Base-by-base conservation (phyloP, 768 basidiomycete species). In the Psilocybe subaeruginosa region DNA sequence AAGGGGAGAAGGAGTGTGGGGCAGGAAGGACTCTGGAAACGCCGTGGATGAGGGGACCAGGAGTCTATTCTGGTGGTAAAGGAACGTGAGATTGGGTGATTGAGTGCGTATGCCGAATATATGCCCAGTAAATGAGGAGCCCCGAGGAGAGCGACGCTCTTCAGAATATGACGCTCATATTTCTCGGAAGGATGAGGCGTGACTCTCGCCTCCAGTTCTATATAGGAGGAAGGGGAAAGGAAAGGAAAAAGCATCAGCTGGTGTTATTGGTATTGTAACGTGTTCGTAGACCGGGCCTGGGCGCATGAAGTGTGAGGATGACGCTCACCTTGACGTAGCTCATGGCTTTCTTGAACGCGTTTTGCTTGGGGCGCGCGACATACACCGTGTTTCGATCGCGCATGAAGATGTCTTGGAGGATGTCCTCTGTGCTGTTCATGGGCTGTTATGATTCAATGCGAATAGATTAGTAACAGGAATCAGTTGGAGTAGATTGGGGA, bases 381-480 rank as follows among this genome's bases (percentile, higher is more conserved):
- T 64, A 58, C 17, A 61, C 55, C 1, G 63, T 61, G 17, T 61
- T 62, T 14, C 71, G 66, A 58, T 73, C 68, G 39, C 67, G 62
- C 69, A 72, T 73, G 59, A 73, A 68, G 17, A 69, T 71, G 31
- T 73, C 70, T 58, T 76, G 74, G 2, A 76, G 62, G 39, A 74
- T 64, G 47, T 76, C 73, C 60, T 74, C 72, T 39, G 64, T 64
- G 58, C 72, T 74, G 50, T 72, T 72, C 73, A 76, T 76, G 1
- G 74, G 73, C 73, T 76, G 23, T 23, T 23, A 23, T 23, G 23
- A 23, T 23, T 23, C 23, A 23, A 23, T 23, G 23, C 23, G 2
- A 23, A 23, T 23, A 23, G 23, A 23, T 23, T 23, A 23, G 23
- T 23, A 23, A 23, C 23, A 23, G 23, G 23, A 23, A 23, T 23